Percentiles rank a stretch among this genome's conserved stretches.
Conservation (phyloP, 2,329 filamentous ascomycete genomes). For the Nigrograna mackinnonii region DNA sequence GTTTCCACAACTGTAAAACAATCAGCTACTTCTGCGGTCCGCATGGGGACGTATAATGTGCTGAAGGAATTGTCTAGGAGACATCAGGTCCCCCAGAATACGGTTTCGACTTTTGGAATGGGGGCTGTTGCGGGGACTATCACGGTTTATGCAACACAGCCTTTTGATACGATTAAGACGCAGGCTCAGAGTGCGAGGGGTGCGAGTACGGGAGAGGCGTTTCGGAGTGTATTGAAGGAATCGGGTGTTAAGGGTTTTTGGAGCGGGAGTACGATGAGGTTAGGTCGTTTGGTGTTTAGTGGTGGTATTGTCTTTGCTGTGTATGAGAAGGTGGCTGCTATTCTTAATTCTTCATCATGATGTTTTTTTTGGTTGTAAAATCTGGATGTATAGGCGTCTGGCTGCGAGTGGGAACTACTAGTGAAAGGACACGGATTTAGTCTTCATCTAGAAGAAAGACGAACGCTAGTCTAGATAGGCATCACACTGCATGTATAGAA, state of each 20-base stretch:
- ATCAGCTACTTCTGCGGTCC: constrained; percentile 50
- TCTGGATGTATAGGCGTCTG: constrained; percentile 1
- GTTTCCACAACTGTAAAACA: constrained; percentile 54
- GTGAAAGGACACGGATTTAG: too few relatives aligned
- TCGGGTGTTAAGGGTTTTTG: constrained; percentile 29
- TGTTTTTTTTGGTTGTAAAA: too few relatives aligned
- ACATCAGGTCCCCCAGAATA: constrained; percentile 23
- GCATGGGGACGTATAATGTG: constrained; percentile 56
- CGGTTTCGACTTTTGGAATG: constrained; percentile 24
- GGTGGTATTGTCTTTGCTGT: constrained; percentile 36
- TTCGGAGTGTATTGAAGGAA: constrained; percentile 22
- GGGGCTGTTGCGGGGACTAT: constrained; percentile 32
- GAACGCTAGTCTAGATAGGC: too few relatives aligned
- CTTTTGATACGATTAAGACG: constrained; percentile 49
- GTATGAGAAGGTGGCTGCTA: constrained; percentile 30
- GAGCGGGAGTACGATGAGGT: constrained; percentile 32
- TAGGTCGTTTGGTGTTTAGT: constrained; percentile 31
- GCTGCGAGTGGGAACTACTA: too few relatives aligned
- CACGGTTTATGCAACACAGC: constrained; percentile 48
- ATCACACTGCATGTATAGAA: too few relatives aligned
- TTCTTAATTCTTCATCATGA: constrained; percentile 7
- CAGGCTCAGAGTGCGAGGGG: constrained; percentile 37
- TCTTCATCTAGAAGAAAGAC: too few relatives aligned
- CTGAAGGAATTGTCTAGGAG: constrained; percentile 40
- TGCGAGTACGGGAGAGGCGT: constrained; percentile 24